phyloP scores from a whole-genome alignment of 2,329 filamentous ascomycete species.

The Sclerotinia subarctica region DNA sequence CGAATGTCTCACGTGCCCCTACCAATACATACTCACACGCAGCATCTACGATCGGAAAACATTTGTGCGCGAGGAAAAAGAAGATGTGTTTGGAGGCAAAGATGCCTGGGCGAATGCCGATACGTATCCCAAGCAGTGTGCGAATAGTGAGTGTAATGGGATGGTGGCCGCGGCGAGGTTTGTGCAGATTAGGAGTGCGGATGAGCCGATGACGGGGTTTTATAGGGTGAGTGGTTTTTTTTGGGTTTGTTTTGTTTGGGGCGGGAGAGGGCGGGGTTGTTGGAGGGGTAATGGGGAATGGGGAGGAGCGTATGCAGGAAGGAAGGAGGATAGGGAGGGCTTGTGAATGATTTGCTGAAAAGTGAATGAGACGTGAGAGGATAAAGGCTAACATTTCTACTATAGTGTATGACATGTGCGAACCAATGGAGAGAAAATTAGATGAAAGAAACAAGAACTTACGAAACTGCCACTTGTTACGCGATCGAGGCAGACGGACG shows the following conservation, averaged over 20 bases:
- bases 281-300: background rate
- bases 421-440: constrained; percentile 66
- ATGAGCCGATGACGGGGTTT: constrained; percentile 98
- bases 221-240: constrained; percentile 63
- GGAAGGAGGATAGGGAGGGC: background rate
- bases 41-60: constrained; percentile 74
- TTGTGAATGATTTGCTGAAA: constrained; percentile 2
- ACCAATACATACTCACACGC: constrained; percentile 77
- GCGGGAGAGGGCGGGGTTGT: too few relatives aligned
- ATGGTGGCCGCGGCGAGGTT: constrained; percentile 90
- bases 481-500: background rate
- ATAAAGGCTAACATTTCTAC: background rate
- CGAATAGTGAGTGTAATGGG: constrained; percentile 75
- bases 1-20: constrained; percentile 93
- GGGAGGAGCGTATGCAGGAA: background rate
- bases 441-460: background rate
- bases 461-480: background rate
- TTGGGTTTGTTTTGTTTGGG: background rate
- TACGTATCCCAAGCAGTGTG: constrained; percentile 79
- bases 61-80: constrained; percentile 82
- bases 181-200: constrained; percentile 94
- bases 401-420: constrained; percentile 63
- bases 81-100: constrained; percentile 85
- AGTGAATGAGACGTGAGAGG: constrained; percentile 6
- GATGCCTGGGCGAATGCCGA: constrained; percentile 90